Percentiles rank a stretch among this genome's conserved stretches.
Conservation (phyloP, 257 asterid species). For the Asclepias syriaca region DNA sequence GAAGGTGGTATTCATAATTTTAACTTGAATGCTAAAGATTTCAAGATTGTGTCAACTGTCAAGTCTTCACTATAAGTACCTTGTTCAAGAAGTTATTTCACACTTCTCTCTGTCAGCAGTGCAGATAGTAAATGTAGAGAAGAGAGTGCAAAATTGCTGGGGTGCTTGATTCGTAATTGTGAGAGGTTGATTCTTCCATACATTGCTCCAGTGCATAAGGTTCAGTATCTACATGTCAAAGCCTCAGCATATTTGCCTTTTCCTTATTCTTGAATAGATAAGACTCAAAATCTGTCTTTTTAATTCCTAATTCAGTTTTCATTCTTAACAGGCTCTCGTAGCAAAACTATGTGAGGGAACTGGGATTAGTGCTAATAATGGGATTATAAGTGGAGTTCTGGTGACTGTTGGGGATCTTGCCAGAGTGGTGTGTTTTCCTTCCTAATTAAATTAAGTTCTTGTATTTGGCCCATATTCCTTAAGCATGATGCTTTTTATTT, state of each 20-base stretch:
- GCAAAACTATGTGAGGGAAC: slow-evolving; percentile 91
- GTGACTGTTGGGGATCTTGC: slow-evolving; percentile 99
- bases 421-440: slow-evolving; percentile 77
- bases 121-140: slow-evolving; percentile 98
- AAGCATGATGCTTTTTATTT: neutral
- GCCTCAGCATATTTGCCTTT: neutral
- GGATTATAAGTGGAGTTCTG: slow-evolving; percentile 93
- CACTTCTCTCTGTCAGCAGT: slow-evolving; percentile 51
- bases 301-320: slow-evolving; percentile 13
- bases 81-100: slow-evolving; percentile 16
- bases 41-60: slow-evolving; percentile 14
- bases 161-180: slow-evolving; percentile 95
- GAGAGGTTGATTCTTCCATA: slow-evolving; percentile 92
- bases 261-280: neutral
- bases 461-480: slow-evolving; percentile 4
- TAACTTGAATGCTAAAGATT: neutral
- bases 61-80: neutral
- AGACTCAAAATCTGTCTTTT: neutral
- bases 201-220: slow-evolving; percentile 98
- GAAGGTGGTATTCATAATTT: neutral
- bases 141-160: slow-evolving; percentile 97
- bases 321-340: slow-evolving; percentile 74
- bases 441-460: neutral
- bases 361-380: slow-evolving; percentile 87
- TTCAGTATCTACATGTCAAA: slow-evolving; percentile 20